These are phyloP conservation scores for Periconia macrospinosa DNA, from an alignment of 2,329 filamentous ascomycete genomes.

Conservation along the genomic window DNA sequence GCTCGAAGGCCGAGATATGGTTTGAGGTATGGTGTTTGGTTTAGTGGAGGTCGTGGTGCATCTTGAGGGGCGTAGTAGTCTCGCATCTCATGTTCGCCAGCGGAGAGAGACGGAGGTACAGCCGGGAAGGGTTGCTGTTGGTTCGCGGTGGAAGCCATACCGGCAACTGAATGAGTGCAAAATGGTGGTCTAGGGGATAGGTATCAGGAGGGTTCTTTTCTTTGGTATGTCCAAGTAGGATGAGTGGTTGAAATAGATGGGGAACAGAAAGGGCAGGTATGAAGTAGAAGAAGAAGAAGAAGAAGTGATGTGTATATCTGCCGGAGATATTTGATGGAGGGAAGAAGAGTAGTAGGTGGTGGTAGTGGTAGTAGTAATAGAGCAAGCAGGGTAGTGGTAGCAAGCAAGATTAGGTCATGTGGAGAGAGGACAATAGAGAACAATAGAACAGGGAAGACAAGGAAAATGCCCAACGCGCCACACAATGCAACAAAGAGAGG, in stretches of 20 bases:
- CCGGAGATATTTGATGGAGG: slow-evolving; percentile 27
- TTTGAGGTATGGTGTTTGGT: slow-evolving; percentile 72
- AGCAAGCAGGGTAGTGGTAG: background rate
- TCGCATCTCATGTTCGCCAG: slow-evolving; percentile 64
- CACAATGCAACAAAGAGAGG: slow-evolving; percentile 43
- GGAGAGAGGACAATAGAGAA: slow-evolving; percentile 18
- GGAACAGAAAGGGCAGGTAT: background rate
- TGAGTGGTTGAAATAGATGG: slow-evolving; percentile 3
- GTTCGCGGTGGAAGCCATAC: slow-evolving; percentile 54
- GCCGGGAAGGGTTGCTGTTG: slow-evolving; percentile 58
- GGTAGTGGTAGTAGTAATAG: background rate
- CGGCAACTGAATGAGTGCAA: slow-evolving; percentile 27
- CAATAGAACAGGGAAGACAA: slow-evolving; percentile 22
- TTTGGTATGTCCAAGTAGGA: slow-evolving; percentile 3
- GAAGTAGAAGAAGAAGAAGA: slow-evolving; percentile 6
- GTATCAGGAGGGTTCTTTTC: slow-evolving; percentile 25
- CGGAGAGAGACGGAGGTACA: slow-evolving; percentile 61
- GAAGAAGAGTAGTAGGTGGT: background rate
- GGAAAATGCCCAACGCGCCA: slow-evolving; percentile 27
- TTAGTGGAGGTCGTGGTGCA: slow-evolving; percentile 58
- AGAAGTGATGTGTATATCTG: slow-evolving; percentile 28
- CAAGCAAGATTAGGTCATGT: slow-evolving; percentile 17
- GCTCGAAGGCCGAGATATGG: slow-evolving; percentile 90
- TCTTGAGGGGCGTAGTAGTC: slow-evolving; percentile 60
- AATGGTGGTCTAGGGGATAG: slow-evolving; percentile 30